These are phyloP conservation scores for Pinus tabuliformis DNA, from an alignment of 75 land plant genomes.

Conservation along the genomic window DNA sequence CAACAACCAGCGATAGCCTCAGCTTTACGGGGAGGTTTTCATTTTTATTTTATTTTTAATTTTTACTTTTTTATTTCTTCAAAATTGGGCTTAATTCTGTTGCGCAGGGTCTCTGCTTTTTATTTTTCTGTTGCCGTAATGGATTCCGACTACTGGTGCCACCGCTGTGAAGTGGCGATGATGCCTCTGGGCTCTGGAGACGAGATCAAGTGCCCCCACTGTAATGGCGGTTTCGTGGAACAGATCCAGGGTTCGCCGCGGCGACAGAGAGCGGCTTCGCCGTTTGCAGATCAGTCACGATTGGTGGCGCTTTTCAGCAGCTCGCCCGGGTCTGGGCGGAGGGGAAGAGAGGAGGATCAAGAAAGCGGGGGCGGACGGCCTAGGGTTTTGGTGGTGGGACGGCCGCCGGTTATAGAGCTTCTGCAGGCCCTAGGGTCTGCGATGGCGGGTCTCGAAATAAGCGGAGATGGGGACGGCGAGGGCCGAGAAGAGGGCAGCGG, in stretches of 20 bases:
- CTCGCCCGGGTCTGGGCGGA: slow-evolving; percentile 6
- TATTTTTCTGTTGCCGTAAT: not conserved
- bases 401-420: slow-evolving; percentile 8
- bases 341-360: slow-evolving; percentile 13
- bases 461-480: slow-evolving; percentile 15
- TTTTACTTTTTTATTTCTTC: too few species aligned
- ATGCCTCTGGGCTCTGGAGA: slow-evolving; percentile 34
- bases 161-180: slow-evolving; percentile 31
- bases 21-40: too few species aligned
- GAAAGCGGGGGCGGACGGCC: slow-evolving; percentile 8
- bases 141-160: slow-evolving; percentile 55
- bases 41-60: too few species aligned
- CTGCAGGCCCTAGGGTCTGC: not conserved
- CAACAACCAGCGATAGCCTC: too few species aligned
- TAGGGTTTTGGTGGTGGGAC: slow-evolving; percentile 8
- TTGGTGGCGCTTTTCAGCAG: slow-evolving; percentile 37
- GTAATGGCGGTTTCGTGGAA: slow-evolving; percentile 57
- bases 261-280: not conserved
- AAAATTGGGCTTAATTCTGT: too few species aligned
- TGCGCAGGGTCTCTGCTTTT: too few species aligned
- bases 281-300: slow-evolving; percentile 32
- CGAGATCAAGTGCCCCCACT: slow-evolving; percentile 58
- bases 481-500: slow-evolving; percentile 7
- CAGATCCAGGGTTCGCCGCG: slow-evolving; percentile 25
- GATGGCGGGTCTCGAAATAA: slow-evolving; percentile 9